A percentile compares a stretch with the other conserved stretches of the same genome.
phyloP scores from a whole-genome alignment of 352 stramenopile species.

The Pythium plurisporium region DNA sequence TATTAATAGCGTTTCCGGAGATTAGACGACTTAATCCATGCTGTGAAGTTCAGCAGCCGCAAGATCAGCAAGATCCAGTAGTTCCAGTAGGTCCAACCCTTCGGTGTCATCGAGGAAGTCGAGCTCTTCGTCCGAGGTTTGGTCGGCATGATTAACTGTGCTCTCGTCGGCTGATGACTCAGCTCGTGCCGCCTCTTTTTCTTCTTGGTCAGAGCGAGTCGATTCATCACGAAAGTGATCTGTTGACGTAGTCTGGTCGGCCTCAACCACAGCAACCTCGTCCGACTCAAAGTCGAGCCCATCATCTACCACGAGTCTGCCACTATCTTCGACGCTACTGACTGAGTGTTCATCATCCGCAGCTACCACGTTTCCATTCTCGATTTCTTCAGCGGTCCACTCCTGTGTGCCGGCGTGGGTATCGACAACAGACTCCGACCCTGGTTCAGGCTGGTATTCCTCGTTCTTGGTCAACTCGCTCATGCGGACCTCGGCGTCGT shows the following conservation, averaged over 20 bases:
- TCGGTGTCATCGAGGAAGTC: conserved; percentile 12
- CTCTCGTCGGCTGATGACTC: background rate
- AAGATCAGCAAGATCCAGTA: conserved; percentile 17
- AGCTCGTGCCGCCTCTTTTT: background rate
- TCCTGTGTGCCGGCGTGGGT: too few species aligned
- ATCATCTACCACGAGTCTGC: too few species aligned
- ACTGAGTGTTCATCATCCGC: too few species aligned
- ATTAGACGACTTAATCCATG: background rate
- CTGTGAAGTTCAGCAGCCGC: conserved; percentile 16
- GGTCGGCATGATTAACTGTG: background rate
- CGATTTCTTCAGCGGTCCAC: too few species aligned
- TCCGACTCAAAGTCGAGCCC: background rate
- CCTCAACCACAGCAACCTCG: background rate
- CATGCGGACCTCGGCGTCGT: too few species aligned
- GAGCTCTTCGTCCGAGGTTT: conserved; percentile 1
- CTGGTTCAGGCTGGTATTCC: too few species aligned
- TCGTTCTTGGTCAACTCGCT: too few species aligned
- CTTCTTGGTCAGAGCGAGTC: background rate
- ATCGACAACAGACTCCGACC: too few species aligned
- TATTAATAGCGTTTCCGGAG: background rate
- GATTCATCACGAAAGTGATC: background rate
- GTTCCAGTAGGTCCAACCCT: conserved; percentile 14
- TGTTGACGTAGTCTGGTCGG: background rate
- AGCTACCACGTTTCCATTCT: too few species aligned
- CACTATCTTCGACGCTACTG: too few species aligned